Percentiles rank a stretch among this genome's conserved stretches.
These are phyloP conservation scores for Aphelidium insulamus DNA, from an alignment of 371 early-diverging fungal genomes.

Conservation along the genomic window DNA sequence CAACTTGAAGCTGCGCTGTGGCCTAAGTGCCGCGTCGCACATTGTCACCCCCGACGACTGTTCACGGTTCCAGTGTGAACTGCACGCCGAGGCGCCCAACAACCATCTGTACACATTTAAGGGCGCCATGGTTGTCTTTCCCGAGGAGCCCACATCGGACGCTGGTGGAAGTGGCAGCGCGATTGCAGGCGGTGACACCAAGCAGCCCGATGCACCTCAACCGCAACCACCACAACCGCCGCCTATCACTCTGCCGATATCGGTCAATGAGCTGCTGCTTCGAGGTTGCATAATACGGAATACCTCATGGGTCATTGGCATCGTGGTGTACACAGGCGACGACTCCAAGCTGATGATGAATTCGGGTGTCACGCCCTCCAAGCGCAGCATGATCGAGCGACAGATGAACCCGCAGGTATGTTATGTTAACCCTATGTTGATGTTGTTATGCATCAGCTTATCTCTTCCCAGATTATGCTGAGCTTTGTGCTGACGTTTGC, in stretches of 20 bases:
- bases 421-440: too few species aligned
- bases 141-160: too few species aligned
- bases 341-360: conserved; percentile 84
- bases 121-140: too few species aligned
- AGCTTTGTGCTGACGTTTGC: conserved; percentile 11
- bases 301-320: conserved; percentile 58
- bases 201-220: not conserved
- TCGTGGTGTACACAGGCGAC: conserved; percentile 63
- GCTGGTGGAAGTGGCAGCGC: not conserved
- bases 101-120: conserved; percentile 50
- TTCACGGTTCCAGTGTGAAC: conserved; percentile 24
- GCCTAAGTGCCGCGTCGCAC: conserved; percentile 20
- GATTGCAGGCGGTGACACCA: too few species aligned
- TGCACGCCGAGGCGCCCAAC: conserved; percentile 62
- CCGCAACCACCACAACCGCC: not conserved
- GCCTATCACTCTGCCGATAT: conserved; percentile 20
- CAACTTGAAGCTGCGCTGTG: conserved; percentile 53
- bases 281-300: conserved; percentile 81
- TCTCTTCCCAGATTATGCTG: conserved; percentile 1
- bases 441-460: not conserved
- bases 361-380: conserved; percentile 72
- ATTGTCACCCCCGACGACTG: conserved; percentile 23
- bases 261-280: conserved; percentile 59
- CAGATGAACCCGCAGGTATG: conserved; percentile 77
- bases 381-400: conserved; percentile 78